Conservation (phyloP, 352 stramenopile species). For the Aphanomyces astaci region DNA sequence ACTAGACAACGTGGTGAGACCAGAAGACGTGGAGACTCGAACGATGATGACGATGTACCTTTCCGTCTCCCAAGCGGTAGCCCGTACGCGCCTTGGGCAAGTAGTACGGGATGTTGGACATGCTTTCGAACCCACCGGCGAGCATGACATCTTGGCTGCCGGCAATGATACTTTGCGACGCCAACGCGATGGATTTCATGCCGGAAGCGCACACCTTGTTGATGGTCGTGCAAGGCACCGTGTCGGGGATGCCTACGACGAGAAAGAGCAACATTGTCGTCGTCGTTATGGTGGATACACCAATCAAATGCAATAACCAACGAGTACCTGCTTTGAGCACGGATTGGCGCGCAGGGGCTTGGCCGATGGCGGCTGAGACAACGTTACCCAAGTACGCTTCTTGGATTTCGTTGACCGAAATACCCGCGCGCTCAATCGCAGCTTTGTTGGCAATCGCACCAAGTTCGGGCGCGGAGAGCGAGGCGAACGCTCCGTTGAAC, state of each 20-base stretch:
- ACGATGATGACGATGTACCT: conserved; percentile 30
- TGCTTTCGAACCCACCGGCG: conserved; percentile 95
- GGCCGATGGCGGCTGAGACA: conserved; percentile 88
- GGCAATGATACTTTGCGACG: conserved; percentile 83
- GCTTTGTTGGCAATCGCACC: conserved; percentile 79
- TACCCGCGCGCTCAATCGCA: conserved; percentile 36
- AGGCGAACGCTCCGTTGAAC: conserved; percentile 83
- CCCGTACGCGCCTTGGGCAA: conserved; percentile 86
- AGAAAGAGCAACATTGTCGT: too few relatives aligned
- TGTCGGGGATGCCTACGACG: conserved; percentile 81
- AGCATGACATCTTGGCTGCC: conserved; percentile 84
- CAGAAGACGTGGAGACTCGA: conserved; percentile 38
- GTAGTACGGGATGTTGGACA: conserved; percentile 98
- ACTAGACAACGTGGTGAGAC: conserved; percentile 18
- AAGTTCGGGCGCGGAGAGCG: conserved; percentile 84
- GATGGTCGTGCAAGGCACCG: conserved; percentile 91
- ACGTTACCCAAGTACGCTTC: conserved; percentile 95
- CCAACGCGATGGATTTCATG: conserved; percentile 86
- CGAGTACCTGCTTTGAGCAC: conserved; percentile 61
- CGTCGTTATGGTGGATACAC: conserved; percentile 25
- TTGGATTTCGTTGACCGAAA: conserved; percentile 60
- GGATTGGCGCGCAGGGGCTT: conserved; percentile 91
- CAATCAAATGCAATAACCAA: conserved; percentile 9
- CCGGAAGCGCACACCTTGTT: conserved; percentile 97
- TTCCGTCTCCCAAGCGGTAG: conserved; percentile 88